Evolutionary conservation across 169 alveolate genomes (phyloP).

Genomic region (Plasmodium vivax): DNA sequence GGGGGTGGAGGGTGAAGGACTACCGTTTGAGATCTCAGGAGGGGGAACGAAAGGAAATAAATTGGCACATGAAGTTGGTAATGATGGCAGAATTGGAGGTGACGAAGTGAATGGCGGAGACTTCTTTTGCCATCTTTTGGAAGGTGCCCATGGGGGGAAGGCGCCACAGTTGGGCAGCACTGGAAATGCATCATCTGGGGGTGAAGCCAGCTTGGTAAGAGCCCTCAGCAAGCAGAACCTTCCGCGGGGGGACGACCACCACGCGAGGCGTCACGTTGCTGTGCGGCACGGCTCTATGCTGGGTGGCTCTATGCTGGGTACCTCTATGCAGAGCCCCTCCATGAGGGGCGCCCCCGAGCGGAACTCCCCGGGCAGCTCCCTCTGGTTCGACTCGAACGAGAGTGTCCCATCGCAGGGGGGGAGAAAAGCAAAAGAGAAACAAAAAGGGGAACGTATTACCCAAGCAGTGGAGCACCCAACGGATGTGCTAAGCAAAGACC

Average conservation of each 20-base stretch:
- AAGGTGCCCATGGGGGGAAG: background rate
- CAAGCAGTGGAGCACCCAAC: background rate
- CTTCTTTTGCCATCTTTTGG: constrained; percentile 28
- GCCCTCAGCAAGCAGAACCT: background rate
- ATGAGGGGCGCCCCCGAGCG: background rate
- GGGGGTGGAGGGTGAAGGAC: background rate
- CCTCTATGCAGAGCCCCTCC: background rate
- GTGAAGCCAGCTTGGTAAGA: background rate
- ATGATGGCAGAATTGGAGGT: background rate
- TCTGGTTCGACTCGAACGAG: background rate
- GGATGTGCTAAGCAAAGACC: background rate
- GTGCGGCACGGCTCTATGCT: background rate
- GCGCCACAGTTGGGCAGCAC: background rate
- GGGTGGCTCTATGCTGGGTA: background rate
- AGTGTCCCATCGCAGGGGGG: background rate
- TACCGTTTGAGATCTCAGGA: background rate
- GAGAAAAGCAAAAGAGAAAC: background rate
- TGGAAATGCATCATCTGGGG: background rate
- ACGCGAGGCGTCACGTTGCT: background rate
- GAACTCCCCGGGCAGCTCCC: background rate
- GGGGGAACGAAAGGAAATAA: background rate
- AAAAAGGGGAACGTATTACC: background rate
- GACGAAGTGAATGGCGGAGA: background rate
- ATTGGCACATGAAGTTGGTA: background rate
- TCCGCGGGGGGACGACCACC: background rate